These are phyloP conservation scores for Monosporascus cannonballus DNA, from an alignment of 2,329 filamentous ascomycete genomes.

Conservation along the genomic window DNA sequence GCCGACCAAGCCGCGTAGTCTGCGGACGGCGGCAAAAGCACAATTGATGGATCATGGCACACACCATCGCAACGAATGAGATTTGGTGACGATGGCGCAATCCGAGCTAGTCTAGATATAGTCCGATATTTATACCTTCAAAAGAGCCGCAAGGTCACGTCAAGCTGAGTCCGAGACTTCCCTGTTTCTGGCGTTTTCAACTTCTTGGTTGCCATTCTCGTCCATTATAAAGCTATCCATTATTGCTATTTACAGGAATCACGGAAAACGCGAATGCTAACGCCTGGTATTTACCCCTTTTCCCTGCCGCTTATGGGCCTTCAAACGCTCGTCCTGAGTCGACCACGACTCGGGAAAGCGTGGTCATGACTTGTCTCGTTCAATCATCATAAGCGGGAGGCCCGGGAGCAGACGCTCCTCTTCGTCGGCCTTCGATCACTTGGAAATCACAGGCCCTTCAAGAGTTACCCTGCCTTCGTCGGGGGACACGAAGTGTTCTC, in stretches of 20 bases:
- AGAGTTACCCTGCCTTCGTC: background rate
- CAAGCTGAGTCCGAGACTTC: constrained; percentile 4
- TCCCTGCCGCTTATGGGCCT: background rate
- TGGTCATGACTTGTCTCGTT: background rate
- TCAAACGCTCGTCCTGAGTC: background rate
- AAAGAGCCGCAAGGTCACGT: constrained; percentile 17
- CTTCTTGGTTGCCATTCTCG: too few species aligned
- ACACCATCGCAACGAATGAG: background rate
- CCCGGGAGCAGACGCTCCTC: too few species aligned
- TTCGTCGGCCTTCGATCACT: background rate
- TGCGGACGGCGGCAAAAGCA: background rate
- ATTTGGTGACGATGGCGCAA: constrained; percentile 18
- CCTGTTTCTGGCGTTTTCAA: constrained; percentile 14
- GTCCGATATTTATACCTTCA: constrained; percentile 7
- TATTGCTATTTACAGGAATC: background rate
- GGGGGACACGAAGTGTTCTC: background rate
- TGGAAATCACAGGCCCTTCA: background rate
- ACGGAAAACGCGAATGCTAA: background rate
- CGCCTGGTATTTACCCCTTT: background rate
- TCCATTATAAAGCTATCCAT: background rate
- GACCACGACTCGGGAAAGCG: background rate
- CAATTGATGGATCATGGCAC: background rate
- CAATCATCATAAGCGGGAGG: background rate
- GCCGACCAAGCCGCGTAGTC: background rate
- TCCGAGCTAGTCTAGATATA: constrained; percentile 21